phyloP scores from a whole-genome alignment of 2,329 filamentous ascomycete species.

The Phaeosphaeriaceae sp. region DNA sequence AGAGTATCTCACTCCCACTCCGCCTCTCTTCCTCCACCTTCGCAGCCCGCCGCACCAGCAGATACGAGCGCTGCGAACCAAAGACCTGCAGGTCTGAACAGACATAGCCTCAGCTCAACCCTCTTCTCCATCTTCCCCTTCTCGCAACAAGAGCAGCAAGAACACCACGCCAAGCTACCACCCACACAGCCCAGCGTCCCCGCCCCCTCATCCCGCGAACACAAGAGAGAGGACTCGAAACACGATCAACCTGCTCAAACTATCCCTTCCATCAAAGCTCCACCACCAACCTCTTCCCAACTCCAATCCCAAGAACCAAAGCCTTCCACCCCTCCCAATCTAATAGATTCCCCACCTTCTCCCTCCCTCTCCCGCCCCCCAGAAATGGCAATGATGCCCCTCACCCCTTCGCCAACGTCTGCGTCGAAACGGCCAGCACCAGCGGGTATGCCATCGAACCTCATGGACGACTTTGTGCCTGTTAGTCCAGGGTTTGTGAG shows the following conservation, averaged over 20 bases:
- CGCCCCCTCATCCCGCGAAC: neutral
- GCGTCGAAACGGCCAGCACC: conserved; percentile 21
- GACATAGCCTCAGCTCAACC: conserved; percentile 43
- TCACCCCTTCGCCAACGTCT: conserved; percentile 30
- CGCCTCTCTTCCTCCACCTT: conserved; percentile 32
- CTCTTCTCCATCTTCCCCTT: conserved; percentile 47
- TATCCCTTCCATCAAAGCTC: neutral
- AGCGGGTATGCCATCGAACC: conserved; percentile 35
- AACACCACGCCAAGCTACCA: conserved; percentile 38
- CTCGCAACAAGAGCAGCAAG: conserved; percentile 39
- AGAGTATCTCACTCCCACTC: conserved; percentile 37
- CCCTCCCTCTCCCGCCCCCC: conserved; percentile 20
- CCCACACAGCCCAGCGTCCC: conserved; percentile 26
- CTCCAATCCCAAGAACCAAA: neutral
- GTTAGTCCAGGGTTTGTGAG: conserved; percentile 25
- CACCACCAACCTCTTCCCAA: neutral
- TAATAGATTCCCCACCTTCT: conserved; percentile 5
- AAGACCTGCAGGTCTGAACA: conserved; percentile 31
- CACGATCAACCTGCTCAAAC: neutral
- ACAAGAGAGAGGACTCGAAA: conserved; percentile 1
- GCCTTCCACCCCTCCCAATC: conserved; percentile 14
- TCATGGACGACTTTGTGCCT: conserved; percentile 47
- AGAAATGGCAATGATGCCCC: conserved; percentile 44
- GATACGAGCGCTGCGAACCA: conserved; percentile 2
- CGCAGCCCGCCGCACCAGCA: conserved; percentile 8